Evolutionary conservation across 1,284 basidiomycete species (phyloP).

Genomic region (Cryptococcus sp.): DNA sequence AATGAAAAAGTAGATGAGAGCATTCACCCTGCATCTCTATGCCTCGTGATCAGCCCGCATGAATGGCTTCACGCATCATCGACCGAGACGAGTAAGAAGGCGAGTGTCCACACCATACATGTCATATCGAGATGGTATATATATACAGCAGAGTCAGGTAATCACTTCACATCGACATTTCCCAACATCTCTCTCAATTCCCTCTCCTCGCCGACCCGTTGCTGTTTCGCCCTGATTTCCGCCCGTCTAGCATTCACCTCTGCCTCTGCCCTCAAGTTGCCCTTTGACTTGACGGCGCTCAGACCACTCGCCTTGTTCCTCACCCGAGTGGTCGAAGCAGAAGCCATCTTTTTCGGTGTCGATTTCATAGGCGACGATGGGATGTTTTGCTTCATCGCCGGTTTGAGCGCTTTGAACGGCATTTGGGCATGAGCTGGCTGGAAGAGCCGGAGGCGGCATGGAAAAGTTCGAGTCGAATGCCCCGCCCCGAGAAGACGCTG

Average conservation of each 20-base stretch:
- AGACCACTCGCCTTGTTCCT: slow-evolving; percentile 15
- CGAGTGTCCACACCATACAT: too few species aligned
- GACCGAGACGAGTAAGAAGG: too few species aligned
- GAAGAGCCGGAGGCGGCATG: slow-evolving; percentile 5
- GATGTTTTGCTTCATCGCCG: slow-evolving; percentile 4
- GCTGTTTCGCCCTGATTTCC: slow-evolving; percentile 33
- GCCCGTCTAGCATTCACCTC: slow-evolving; percentile 23
- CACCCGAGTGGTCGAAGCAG: slow-evolving; percentile 3
- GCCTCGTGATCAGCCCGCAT: too few species aligned
- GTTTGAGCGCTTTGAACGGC: background rate
- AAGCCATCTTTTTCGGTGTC: slow-evolving; percentile 2
- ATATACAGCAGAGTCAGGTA: background rate
- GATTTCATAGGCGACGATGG: background rate
- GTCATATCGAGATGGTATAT: too few species aligned
- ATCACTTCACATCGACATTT: background rate
- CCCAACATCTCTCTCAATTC: slow-evolving; percentile 37
- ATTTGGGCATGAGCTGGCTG: too few species aligned
- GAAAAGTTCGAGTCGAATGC: slow-evolving; percentile 18
- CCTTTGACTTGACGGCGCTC: slow-evolving; percentile 25
- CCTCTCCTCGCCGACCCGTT: slow-evolving; percentile 32
- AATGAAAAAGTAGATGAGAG: too few species aligned
- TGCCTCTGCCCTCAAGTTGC: slow-evolving; percentile 20
- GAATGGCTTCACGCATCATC: too few species aligned
- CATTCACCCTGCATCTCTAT: too few species aligned
- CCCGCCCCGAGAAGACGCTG: slow-evolving; percentile 19